Evolutionary conservation across 192 early-diverging fungal species (phyloP).

Genomic region (Umbelopsis ramanniana): DNA sequence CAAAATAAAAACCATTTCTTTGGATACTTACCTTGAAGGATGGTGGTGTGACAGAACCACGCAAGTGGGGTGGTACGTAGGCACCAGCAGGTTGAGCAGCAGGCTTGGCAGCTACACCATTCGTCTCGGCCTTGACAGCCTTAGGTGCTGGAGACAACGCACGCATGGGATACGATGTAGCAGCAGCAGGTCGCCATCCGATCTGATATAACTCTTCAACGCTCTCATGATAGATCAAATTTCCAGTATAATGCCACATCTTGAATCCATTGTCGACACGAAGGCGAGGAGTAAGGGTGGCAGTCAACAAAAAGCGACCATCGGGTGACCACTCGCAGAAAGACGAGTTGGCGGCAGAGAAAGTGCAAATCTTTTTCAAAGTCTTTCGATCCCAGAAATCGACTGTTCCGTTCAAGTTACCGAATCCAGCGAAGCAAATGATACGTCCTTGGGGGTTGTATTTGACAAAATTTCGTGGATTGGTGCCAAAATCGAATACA

Average conservation of each 20-base stretch:
- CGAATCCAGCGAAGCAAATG: constrained; percentile 92
- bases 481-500: constrained; percentile 83
- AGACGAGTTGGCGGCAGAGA: constrained; percentile 85
- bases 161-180: constrained; percentile 77
- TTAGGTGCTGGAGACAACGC: constrained; percentile 73
- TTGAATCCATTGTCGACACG: constrained; percentile 98
- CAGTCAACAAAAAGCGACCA: constrained; percentile 91
- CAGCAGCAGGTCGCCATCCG: constrained; percentile 68
- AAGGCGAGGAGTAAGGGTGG: constrained; percentile 90
- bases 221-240: constrained; percentile 74
- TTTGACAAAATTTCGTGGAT: constrained; percentile 86
- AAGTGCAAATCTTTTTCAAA: constrained; percentile 79
- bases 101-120: constrained; percentile 50
- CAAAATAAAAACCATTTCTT: too few species aligned
- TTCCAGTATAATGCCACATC: constrained; percentile 95
- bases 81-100: constrained; percentile 57
- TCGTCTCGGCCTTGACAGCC: constrained; percentile 53
- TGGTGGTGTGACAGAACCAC: constrained; percentile 51
- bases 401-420: constrained; percentile 92
- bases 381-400: constrained; percentile 93
- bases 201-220: constrained; percentile 91
- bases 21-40: constrained; percentile 36
- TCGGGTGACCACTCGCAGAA: constrained; percentile 91
- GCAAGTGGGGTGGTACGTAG: constrained; percentile 74
- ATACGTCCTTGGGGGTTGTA: constrained; percentile 92